Base-by-base conservation (phyloP, 305 asterid genomes). In the Withania somnifera region DNA sequence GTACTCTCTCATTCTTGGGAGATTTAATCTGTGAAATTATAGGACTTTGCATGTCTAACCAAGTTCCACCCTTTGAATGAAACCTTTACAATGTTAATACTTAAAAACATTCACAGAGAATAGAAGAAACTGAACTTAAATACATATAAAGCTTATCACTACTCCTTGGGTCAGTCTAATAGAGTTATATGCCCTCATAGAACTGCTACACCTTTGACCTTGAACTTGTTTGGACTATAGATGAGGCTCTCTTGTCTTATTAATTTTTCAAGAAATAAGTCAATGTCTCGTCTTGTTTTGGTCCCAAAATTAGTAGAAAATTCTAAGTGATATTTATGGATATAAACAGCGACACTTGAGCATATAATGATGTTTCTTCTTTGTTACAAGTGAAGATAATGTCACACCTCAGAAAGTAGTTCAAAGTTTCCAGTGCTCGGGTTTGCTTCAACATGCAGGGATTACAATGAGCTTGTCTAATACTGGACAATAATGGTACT, bases 401-500 rank as follows among this genome's bases (percentile, higher is more conserved):
- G 77, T 57, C 63, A 67, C 54, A 79, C 92, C 91, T 85, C 89
- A 90, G 78, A 85, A 88, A 87, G 94, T 88, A 57, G 87, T 88
- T 2, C 53, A 83, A 81, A 89, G 98, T 84, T 90, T 96, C 84
- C 86, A 79, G 68, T 86, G 47, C 14, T 93, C 98, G 2, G 97
- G 95, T 24, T 87, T 96, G 61, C 82, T 96, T 78, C 80, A 83
- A 30, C 79, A 91, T 24, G 91, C 91, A 45, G 99, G 99, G 73
- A 90, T 96, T 52, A 95, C 98, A 2, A 94, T 92, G 57, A 90
- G 98, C 45, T 84, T 94, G 86, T 82, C 87, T 5, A 90, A 93
- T 58, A 84, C 98, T 10, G 98, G 99, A 58, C 95, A 96, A 71
- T 98, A 96, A 88, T 96, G 99, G 99, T 92, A 83, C 69, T 15